Percentiles rank a stretch among this genome's conserved stretches.
phyloP scores from a whole-genome alignment of 2,329 filamentous ascomycete genomes.

The Cercospora sojina region DNA sequence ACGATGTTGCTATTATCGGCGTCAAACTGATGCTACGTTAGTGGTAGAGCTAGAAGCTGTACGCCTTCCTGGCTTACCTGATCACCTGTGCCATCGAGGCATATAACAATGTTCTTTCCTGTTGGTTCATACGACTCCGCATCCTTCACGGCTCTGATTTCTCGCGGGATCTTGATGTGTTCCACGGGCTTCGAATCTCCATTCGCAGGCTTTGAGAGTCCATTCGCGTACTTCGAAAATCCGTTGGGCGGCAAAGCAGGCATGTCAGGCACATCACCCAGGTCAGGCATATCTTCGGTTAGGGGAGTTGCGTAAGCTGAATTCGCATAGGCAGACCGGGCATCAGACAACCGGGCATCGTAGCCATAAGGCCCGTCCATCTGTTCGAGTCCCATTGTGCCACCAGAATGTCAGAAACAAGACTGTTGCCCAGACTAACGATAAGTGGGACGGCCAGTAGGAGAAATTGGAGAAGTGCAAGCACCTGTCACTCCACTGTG shows the following conservation, averaged over 20 bases:
- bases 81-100: slow-evolving; percentile 49
- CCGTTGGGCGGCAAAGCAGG: background rate
- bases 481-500: background rate
- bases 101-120: slow-evolving; percentile 42
- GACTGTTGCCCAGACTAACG: background rate
- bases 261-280: background rate
- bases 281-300: background rate
- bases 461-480: background rate
- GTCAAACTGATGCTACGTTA: slow-evolving; percentile 36
- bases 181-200: background rate
- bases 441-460: background rate
- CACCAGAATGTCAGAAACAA: background rate
- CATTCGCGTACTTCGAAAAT: background rate
- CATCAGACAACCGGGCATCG: background rate
- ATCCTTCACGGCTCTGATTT: slow-evolving; percentile 36
- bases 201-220: background rate
- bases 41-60: background rate
- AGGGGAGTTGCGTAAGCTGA: slow-evolving; percentile 9
- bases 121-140: slow-evolving; percentile 20
- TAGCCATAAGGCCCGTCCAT: slow-evolving; percentile 8
- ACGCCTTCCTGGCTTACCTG: slow-evolving; percentile 23
- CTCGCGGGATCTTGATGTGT: slow-evolving; percentile 28
- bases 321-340: slow-evolving; percentile 2
- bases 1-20: slow-evolving; percentile 49
- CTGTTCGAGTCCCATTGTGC: slow-evolving; percentile 9